Evolutionary conservation across 2,329 filamentous ascomycete genomes (phyloP).

Genomic region (Xylariaceae sp.): DNA sequence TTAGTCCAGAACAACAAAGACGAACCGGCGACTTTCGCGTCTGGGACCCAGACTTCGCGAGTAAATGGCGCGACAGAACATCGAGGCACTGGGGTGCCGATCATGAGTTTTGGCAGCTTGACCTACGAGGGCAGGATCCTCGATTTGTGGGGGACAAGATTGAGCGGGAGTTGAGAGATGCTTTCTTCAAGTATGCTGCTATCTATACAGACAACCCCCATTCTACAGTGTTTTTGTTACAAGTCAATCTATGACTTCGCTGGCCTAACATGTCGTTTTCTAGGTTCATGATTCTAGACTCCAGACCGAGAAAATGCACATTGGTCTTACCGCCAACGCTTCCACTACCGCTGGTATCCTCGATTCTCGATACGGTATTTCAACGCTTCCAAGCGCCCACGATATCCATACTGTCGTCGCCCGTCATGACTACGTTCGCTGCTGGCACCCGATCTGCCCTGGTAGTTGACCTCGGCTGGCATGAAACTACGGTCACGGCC

Average conservation of each 20-base stretch:
- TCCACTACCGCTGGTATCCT: slow-evolving; percentile 71
- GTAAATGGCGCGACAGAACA: slow-evolving; percentile 43
- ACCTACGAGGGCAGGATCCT: slow-evolving; percentile 67
- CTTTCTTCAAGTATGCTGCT: slow-evolving; percentile 67
- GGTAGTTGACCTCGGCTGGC: slow-evolving; percentile 88
- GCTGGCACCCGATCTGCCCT: slow-evolving; percentile 82
- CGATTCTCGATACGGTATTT: slow-evolving; percentile 73
- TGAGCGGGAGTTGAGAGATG: slow-evolving; percentile 73
- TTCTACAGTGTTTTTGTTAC: not conserved
- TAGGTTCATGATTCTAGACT: slow-evolving; percentile 64
- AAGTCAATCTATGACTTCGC: not conserved
- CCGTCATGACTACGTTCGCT: slow-evolving; percentile 67
- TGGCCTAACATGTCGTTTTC: not conserved
- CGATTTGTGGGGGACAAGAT: slow-evolving; percentile 81
- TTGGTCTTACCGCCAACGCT: slow-evolving; percentile 73
- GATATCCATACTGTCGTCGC: slow-evolving; percentile 72
- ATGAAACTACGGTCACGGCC: slow-evolving; percentile 77
- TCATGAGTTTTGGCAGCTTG: slow-evolving; percentile 72
- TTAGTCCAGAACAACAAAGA: slow-evolving; percentile 69
- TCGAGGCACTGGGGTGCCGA: slow-evolving; percentile 56
- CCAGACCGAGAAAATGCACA: slow-evolving; percentile 67
- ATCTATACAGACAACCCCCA: not conserved
- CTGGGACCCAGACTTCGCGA: slow-evolving; percentile 54
- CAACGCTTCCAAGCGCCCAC: slow-evolving; percentile 72
- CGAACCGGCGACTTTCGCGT: slow-evolving; percentile 75